Base-by-base conservation (phyloP, 1,284 basidiomycete genomes). In the Fomitopsis palustris region DNA sequence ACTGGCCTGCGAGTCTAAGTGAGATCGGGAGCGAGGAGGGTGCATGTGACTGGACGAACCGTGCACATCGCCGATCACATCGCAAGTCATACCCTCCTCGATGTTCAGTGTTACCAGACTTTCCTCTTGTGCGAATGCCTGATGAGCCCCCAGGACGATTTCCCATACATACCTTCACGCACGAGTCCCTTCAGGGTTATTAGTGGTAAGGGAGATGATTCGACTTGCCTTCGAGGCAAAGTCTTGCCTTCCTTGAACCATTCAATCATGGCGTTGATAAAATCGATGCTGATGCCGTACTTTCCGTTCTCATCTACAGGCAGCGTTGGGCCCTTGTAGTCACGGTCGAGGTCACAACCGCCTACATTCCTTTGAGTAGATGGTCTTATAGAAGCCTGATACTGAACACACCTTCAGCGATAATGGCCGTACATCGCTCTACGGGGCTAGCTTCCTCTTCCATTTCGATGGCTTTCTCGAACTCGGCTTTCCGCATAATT, bases 211-310 rank as follows among this genome's bases (percentile, higher is more conserved):
- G 17, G 45, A 35, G 43, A 21, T 3, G n/a, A 17, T n/a, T 4
- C 19, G 16, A 38, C 63, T 47, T 55, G 71, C 70, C 71, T 81
- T 74, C 88, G 87, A 4, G 95, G 88, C 56, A 98, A 76, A 27
- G 88, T 82, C 73, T 96, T 96, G 25, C 94, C 94, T 47, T 88
- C 84, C 77, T 96, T 97, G 78, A 98, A 98, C 85, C 87, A 92
- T 65, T 89, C 79, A 52, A 98, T 86, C 95, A 98, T 96, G 35
- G 78, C 82, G 63, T 85, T 82, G 63, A 99, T 81, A 74, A 98
- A 99, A 56, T 88, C 82, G 38, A 82, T 72, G 21, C 87, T 90
- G 59, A 95, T 92, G 53, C 73, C 77, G 75, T 86, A 93, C 74
- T 85, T 85, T 49, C 85, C 87, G 57, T 83, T 79, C 57, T 83